These are phyloP conservation scores for Mycena latifolia DNA, from an alignment of 768 basidiomycete species.

Conservation along the genomic window DNA sequence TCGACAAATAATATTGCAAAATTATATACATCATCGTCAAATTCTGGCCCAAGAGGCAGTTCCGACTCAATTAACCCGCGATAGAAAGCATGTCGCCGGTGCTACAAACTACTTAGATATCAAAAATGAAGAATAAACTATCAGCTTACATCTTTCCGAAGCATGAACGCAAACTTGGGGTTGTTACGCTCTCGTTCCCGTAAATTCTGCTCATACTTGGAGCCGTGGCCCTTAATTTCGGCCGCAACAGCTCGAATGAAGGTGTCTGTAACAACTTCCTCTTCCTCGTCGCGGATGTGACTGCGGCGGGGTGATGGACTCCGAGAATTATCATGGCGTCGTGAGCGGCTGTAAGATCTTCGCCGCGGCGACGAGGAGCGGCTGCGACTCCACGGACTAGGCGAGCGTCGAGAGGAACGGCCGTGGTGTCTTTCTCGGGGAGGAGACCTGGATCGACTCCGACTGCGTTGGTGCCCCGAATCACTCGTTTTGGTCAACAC, in stretches of 20 bases:
- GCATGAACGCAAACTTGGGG: constrained; percentile 85
- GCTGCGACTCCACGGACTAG: constrained; percentile 58
- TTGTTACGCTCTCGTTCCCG: constrained; percentile 84
- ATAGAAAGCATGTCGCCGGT: constrained; percentile 79
- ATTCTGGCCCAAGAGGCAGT: constrained; percentile 70
- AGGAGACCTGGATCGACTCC: constrained; percentile 53
- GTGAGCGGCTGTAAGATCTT: constrained; percentile 60
- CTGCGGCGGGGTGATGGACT: constrained; percentile 62
- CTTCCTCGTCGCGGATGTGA: constrained; percentile 63
- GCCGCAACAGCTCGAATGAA: constrained; percentile 91
- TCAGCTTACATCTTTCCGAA: constrained; percentile 63
- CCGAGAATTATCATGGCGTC: constrained; percentile 59
- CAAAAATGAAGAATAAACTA: constrained; percentile 11
- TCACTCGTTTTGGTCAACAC: constrained; percentile 31
- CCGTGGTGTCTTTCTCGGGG: constrained; percentile 46
- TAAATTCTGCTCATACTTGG: constrained; percentile 80
- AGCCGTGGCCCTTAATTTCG: constrained; percentile 86
- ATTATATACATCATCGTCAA: constrained; percentile 78
- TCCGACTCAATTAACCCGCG: constrained; percentile 74
- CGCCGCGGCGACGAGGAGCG: constrained; percentile 59
- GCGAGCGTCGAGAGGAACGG: constrained; percentile 59
- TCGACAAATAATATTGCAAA: neutral
- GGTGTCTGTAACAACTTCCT: constrained; percentile 80
- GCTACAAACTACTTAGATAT: constrained; percentile 53
- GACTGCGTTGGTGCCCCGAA: constrained; percentile 46